A percentile compares a stretch with the other conserved stretches of the same genome.
Conservation (phyloP, 345 rosid species). For the Syzygium aqueum region DNA sequence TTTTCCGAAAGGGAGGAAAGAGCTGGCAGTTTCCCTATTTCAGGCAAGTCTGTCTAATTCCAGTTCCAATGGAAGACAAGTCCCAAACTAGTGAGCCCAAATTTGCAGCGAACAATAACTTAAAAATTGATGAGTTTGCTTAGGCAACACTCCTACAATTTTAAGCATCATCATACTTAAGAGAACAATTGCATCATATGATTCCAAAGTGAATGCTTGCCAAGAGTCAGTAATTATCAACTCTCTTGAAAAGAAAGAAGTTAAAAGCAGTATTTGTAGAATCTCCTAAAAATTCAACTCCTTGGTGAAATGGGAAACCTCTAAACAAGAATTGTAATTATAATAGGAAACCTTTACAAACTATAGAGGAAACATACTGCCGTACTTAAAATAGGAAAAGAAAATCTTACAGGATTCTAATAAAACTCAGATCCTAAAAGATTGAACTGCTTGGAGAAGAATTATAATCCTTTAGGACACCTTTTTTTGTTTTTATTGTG, state of each 20-base stretch:
- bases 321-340: not conserved
- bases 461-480: not conserved
- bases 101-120: not conserved
- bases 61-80: not conserved
- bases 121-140: not conserved
- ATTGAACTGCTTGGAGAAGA: not conserved
- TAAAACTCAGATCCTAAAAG: not conserved
- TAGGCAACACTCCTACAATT: not conserved
- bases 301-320: not conserved
- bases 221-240: not conserved
- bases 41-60: slow-evolving; percentile 46
- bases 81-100: not conserved
- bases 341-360: not conserved
- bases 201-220: not conserved
- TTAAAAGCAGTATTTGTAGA: not conserved
- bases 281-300: not conserved
- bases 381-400: not conserved
- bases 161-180: not conserved
- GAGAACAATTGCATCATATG: not conserved
- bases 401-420: not conserved
- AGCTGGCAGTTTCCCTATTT: slow-evolving; percentile 93
- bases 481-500: not conserved
- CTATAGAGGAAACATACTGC: not conserved
- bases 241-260: not conserved
- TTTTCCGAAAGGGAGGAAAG: slow-evolving; percentile 85